Base-by-base conservation (phyloP, 768 basidiomycete genomes). In the Boletus subcaerulescens region DNA sequence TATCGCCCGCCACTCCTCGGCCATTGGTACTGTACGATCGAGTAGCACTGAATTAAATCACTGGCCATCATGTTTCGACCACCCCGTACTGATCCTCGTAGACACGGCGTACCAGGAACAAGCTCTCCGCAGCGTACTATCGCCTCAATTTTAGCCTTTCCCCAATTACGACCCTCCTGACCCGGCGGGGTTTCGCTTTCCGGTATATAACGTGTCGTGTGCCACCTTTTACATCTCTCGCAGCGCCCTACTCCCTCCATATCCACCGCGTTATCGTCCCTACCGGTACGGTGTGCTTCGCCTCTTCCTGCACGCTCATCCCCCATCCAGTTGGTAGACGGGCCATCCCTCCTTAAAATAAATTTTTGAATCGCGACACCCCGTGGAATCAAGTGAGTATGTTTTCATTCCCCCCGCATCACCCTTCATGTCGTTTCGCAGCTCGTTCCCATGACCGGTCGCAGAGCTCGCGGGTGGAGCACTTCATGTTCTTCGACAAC, bases 201-300 rank as follows among this genome's bases (percentile, higher is more conserved):
- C 18, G 32, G 46, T 63, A 66, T 66, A 69, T 60, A 66, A 56
- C 12, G 39, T 55, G 64, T 67, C 65, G 65, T 55, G 65, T 68
- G 66, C 64, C 50, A 40, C 32, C 47, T 56, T 52, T 18, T 12
- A 24, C 40, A 35, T 12, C 46, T 26, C 29, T 46, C 35, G 14
- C 32, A 3, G 20, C 49, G 15, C 47, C 48, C 24, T 6, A 24
- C 24, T 24, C 24, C 24, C 24, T 24, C 24, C 24, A 24, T 24
- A 24, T 24, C 24, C 24, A 24, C 24, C n/a, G 17, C 33, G 36
- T 7, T 6, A 4, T 18, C 42, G 6, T 44, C n/a, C 22, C 18
- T 14, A 17, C 14, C 33, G 33, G 33, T 35, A 35, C 41, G 53
- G 53, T 57, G 42, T 26, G 58, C 48, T 45, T 17, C 17, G 6